Evolutionary conservation across 2,329 filamentous ascomycete genomes (phyloP), one percentile per base, ranked within the genome.

Genomic region (Furcasterigmium sp.): DNA sequence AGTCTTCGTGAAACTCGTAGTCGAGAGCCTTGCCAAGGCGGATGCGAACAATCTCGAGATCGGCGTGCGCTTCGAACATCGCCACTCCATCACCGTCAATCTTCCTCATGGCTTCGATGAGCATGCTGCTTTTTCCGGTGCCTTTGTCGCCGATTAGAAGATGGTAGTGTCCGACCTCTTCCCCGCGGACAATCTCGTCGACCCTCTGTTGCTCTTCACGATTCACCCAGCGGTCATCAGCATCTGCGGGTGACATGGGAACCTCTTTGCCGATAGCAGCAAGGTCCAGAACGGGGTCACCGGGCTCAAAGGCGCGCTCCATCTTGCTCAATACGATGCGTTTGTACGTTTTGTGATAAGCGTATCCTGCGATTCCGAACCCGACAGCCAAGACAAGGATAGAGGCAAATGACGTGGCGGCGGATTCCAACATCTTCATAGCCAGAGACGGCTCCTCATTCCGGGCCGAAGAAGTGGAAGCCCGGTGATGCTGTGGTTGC

Each of bases 1-100:
- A 96, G 69, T 98, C 93, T 67, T 97, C 93, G 59, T 97, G 89
- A 56, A 87, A 98, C 60, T 98, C 93, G 61, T 91, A 98, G 61
- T 98, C 91, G 32, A 98, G 73, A 2, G 91, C 89, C 60, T 95
- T 96, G 20, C 93, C 93, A 4, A 98, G 76, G 5, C 93, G 80
- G 35, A 96, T 85, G 15, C 93, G 85, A 61, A 98, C 95, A 46
- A 98, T 95, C 57, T 98, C 93, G 2, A 91, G 77, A 61, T 98
- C 91, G 5, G 90, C 85, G 63, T 98, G 93, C 1, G 91, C 91
- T 65, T 98, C 93, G 56, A 97, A 87, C 88, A 98, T 95, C 52
- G 91, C 85, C 36, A 91, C 84, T 18, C 88, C 88, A 47, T 93
- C 85, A 4, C 90, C 93, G 49, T 95, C 80, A 44, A 91, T 84